phyloP scores from a whole-genome alignment of 2,329 filamentous ascomycete genomes.

The Amesomyces nigricolor region DNA sequence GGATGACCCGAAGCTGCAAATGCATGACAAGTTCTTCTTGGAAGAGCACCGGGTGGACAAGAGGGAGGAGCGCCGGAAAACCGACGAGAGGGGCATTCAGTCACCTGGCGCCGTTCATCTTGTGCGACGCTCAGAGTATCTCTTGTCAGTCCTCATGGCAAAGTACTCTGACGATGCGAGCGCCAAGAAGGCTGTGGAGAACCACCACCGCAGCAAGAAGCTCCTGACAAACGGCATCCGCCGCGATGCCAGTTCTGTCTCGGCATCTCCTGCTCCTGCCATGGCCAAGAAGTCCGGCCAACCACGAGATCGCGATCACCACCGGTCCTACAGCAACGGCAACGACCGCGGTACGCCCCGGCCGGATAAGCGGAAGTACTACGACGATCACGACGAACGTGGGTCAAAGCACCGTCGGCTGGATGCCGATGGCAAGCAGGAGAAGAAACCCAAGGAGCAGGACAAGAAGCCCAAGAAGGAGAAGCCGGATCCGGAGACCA shows the following conservation, averaged over 20 bases:
- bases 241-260: conserved; percentile 54
- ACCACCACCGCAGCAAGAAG: conserved; percentile 93
- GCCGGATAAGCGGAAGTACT: conserved; percentile 59
- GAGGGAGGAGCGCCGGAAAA: conserved; percentile 83
- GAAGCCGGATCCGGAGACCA: conserved; percentile 33
- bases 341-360: conserved; percentile 48
- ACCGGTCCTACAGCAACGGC: conserved; percentile 45
- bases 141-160: conserved; percentile 86
- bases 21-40: conserved; percentile 88
- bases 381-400: conserved; percentile 47
- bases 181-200: conserved; percentile 76
- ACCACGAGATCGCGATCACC: conserved; percentile 45
- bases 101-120: conserved; percentile 97
- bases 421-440: conserved; percentile 36
- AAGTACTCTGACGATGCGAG: conserved; percentile 73
- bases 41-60: conserved; percentile 98
- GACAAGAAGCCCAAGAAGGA: conserved; percentile 39
- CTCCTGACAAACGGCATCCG: conserved; percentile 61
- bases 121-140: conserved; percentile 88
- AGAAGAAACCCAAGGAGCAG: conserved; percentile 37
- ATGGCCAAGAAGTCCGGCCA: conserved; percentile 43
- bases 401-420: conserved; percentile 47
- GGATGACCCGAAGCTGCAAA: conserved; percentile 79
- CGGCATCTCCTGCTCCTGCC: conserved; percentile 65
- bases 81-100: conserved; percentile 73